Evolutionary conservation across 257 asterid species (phyloP), one percentile per base, ranked within the genome.

Genomic region (Solanum sejunctum): DNA sequence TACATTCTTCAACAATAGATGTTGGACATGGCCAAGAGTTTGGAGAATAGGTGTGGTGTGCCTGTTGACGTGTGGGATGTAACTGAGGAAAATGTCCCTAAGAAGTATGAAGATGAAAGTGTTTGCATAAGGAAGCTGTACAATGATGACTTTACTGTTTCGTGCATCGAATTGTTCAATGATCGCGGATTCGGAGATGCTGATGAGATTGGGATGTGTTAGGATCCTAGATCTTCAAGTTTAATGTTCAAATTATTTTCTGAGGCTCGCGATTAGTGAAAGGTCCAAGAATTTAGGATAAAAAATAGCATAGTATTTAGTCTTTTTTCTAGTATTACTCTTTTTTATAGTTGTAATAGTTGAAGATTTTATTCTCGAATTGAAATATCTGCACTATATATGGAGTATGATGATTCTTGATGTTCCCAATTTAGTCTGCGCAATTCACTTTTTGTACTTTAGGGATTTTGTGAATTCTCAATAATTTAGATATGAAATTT

Each of bases 201-300:
- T 43, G 93, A 93, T 88, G 85, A 86, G 54, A 86, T 90, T 41
- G 92, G 92, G 4, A 54, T 93, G n/a, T 89, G 63, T 75, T 92
- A 93, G 94, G 93, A 92, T 84, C 45, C 84, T 0, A 72, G 51
- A 45, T 73, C 52, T 51, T 51, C 16, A 51, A 51, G 5, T 12
- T 51, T 51, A 11, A 12, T 51, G 55, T 36, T 36, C 39, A 36
- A 21, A 4, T 21, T 60, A 21, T 6, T 11, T 60, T 60, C 8
- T 4, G 5, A 3, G 36, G 15, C 5, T 60, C 7, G 16, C 21
- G 67, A 10, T n/a, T 60, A 28, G 21, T n/a, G 16, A 21, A 21
- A 7, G 11, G 3, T 92, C 39, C 39, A 36, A 36, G 6, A 36
- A 3, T 36, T 36, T 36, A 3, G 0, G 39, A 36, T 36, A 36